Conservation (phyloP, 2,329 filamentous ascomycete genomes). For the Hymenoscyphus occultus region DNA sequence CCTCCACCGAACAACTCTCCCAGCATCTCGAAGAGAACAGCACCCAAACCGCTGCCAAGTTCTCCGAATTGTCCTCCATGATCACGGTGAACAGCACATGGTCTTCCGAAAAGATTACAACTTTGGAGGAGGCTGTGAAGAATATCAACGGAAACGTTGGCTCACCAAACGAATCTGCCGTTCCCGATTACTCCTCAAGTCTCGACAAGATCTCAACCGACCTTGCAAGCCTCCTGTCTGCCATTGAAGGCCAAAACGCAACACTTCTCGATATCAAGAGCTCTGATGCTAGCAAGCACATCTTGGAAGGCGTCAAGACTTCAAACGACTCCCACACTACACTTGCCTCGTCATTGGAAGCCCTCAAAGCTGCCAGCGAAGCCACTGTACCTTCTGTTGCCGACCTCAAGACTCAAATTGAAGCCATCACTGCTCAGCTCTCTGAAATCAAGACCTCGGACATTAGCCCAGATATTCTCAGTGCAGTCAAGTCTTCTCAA, state of each 20-base stretch:
- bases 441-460: constrained; percentile 19
- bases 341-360: constrained; percentile 18
- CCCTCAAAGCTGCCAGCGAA: constrained; percentile 19
- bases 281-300: constrained; percentile 25
- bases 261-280: constrained; percentile 31
- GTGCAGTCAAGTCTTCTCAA: constrained; percentile 13
- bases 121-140: constrained; percentile 31
- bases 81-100: constrained; percentile 24
- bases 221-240: constrained; percentile 24
- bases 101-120: constrained; percentile 26
- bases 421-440: constrained; percentile 17
- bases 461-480: constrained; percentile 15
- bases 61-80: constrained; percentile 27
- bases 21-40: constrained; percentile 27
- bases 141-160: constrained; percentile 30
- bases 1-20: constrained; percentile 28
- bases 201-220: constrained; percentile 28
- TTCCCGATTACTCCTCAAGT: constrained; percentile 28
- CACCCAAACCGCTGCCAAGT: constrained; percentile 25
- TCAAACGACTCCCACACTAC: constrained; percentile 22
- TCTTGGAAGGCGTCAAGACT: constrained; percentile 23
- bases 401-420: constrained; percentile 25
- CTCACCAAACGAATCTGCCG: constrained; percentile 27
- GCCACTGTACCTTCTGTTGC: constrained; percentile 15
- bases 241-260: constrained; percentile 26